These are phyloP conservation scores for Zasmidium angulare DNA, from an alignment of 2,329 filamentous ascomycete species.

Conservation along the genomic window DNA sequence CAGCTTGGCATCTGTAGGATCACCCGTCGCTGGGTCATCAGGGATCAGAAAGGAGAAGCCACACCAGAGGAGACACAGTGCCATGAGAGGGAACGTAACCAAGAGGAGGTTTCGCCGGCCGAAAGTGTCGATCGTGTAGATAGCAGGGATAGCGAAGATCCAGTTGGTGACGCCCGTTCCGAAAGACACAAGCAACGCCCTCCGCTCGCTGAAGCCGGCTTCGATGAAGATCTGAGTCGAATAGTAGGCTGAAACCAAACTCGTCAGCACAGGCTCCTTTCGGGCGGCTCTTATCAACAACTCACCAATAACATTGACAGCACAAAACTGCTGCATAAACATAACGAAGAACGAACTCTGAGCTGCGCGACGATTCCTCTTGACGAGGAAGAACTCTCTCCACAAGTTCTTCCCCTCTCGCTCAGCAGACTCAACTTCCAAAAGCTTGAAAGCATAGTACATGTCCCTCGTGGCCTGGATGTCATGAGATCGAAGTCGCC, in stretches of 20 bases:
- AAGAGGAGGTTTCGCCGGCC: conserved; percentile 46
- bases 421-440: conserved; percentile 38
- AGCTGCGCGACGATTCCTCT: conserved; percentile 33
- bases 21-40: conserved; percentile 16
- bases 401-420: conserved; percentile 40
- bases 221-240: conserved; percentile 24
- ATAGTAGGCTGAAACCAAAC: conserved; percentile 35
- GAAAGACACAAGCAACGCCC: conserved; percentile 33
- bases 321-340: conserved; percentile 36
- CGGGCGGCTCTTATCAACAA: too few relatives aligned
- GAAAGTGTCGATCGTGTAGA: conserved; percentile 41
- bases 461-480: conserved; percentile 44
- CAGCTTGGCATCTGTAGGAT: conserved; percentile 25
- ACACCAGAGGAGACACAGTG: conserved; percentile 50
- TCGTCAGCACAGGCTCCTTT: conserved; percentile 16
- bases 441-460: conserved; percentile 37
- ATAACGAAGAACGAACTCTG: conserved; percentile 36
- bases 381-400: conserved; percentile 36
- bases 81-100: conserved; percentile 46
- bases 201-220: conserved; percentile 24
- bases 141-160: conserved; percentile 20
- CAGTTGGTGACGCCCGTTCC: conserved; percentile 31
- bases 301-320: conserved; percentile 7
- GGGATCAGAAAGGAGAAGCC: conserved; percentile 42
- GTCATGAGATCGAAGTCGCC: conserved; percentile 34